Evolutionary conservation across 495 filamentous ascomycete species (phyloP), one percentile per base, ranked within the genome.

Genomic region (Aspergillus indologenus): DNA sequence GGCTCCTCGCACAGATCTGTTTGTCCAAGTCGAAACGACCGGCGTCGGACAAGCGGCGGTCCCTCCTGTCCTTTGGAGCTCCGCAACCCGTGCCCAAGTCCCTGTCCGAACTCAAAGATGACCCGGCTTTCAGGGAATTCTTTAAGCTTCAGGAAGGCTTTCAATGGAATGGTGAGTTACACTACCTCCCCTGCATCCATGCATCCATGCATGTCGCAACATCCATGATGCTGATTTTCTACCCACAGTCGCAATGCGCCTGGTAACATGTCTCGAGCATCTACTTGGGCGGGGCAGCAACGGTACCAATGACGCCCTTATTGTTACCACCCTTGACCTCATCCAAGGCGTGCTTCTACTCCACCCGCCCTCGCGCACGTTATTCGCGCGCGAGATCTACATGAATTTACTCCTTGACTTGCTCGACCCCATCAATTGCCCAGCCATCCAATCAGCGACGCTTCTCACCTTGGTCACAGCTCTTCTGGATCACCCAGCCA

Each of bases 331-430:
- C 3, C 82, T 98, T 45, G 90, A 95, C 66, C 80, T 96, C 48
- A 90, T 97, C 59, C 94, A 97, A 74, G 94, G 94, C 21, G 82
- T 88, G 34, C 80, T 97, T 54, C 84, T 98, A 56, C 83, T 98
- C 9, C 94, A 98, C 72, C 92, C 94, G n/a, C 90, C 91, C 2
- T 94, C 89, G 52, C 88, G 95, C 59, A 81, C 82, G 2, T 82
- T 98, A 47, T 97, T 98, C 74, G 85, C 87, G 22, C 86, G 92
- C 51, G 91, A 93, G 70, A 85, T 92, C 56, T 88, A 96, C 78
- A 98, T 98, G 94, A 96, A 96, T 66, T 82, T 96, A 50, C 86
- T 98, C 43, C 85, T 98, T 54, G 94, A 98, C 72, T 89, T 98
- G 52, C 86, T 98, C 65, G 94, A 98, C 68, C 88, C 90, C 0